phyloP scores from a whole-genome alignment of 1,284 basidiomycete genomes.

The Trichosporon asahii region DNA sequence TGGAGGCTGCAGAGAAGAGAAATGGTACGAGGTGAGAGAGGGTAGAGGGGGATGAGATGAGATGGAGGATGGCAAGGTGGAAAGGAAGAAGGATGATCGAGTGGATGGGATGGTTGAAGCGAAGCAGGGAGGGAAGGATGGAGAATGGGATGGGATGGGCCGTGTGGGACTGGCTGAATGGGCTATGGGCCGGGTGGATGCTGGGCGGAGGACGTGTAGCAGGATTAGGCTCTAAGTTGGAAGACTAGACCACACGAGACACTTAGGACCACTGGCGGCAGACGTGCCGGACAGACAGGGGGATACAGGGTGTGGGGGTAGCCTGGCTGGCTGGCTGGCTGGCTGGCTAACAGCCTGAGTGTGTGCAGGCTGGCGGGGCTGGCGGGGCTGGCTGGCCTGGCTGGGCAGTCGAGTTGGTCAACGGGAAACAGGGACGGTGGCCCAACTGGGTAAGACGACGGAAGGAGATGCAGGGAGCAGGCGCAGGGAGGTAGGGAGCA shows the following conservation, averaged over 20 bases:
- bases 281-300: background rate
- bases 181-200: background rate
- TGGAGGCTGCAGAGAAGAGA: background rate
- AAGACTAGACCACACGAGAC: background rate
- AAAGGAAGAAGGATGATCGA: background rate
- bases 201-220: background rate
- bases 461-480: background rate
- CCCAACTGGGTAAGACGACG: constrained; percentile 3
- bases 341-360: no score
- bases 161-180: background rate
- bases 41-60: background rate
- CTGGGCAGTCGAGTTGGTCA: background rate
- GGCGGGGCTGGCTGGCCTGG: background rate
- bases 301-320: background rate
- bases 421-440: background rate
- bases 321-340: background rate
- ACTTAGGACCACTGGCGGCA: background rate
- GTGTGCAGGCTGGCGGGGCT: background rate
- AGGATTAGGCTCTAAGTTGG: background rate
- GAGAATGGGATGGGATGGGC: constrained; percentile 6
- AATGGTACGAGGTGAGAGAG: background rate
- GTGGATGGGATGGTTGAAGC: constrained; percentile 9
- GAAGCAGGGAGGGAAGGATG: background rate
- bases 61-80: background rate
- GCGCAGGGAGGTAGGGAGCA: constrained; percentile 3